Evolutionary conservation across 805 yeast genomes (phyloP).

Genomic region (Aciculoconidium aculeatum): DNA sequence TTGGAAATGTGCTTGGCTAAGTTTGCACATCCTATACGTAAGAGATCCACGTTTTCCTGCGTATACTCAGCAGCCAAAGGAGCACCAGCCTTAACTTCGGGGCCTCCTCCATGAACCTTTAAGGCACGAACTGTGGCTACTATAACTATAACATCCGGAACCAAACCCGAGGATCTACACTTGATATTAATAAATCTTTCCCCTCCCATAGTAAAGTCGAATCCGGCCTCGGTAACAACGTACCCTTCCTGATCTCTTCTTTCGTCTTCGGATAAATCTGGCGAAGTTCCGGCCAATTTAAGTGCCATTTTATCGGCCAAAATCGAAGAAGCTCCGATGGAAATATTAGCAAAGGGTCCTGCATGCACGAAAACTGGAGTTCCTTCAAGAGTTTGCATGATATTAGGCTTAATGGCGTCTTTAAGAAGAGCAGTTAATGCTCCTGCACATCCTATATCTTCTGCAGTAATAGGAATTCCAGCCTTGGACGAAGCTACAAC

Average conservation of each 20-base stretch:
- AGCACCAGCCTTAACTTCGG: constrained; percentile 82
- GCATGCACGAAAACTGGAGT: constrained; percentile 86
- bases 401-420: constrained; percentile 78
- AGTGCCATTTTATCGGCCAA: constrained; percentile 79
- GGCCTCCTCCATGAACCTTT: constrained; percentile 85
- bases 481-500: constrained; percentile 65
- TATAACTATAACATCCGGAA: constrained; percentile 71
- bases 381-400: constrained; percentile 86
- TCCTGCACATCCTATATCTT: constrained; percentile 82
- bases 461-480: constrained; percentile 75
- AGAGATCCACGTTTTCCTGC: constrained; percentile 64
- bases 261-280: constrained; percentile 37
- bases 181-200: constrained; percentile 80
- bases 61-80: constrained; percentile 69
- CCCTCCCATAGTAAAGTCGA: constrained; percentile 90
- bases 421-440: constrained; percentile 76
- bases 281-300: constrained; percentile 65
- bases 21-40: constrained; percentile 66
- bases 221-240: constrained; percentile 85
- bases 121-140: constrained; percentile 84
- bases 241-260: constrained; percentile 56
- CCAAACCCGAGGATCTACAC: constrained; percentile 74
- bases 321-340: constrained; percentile 81
- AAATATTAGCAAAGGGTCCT: constrained; percentile 84
- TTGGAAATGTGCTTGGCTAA: constrained; percentile 72